These are phyloP conservation scores for Postia placenta DNA, from an alignment of 768 basidiomycete species.

Conservation along the genomic window DNA sequence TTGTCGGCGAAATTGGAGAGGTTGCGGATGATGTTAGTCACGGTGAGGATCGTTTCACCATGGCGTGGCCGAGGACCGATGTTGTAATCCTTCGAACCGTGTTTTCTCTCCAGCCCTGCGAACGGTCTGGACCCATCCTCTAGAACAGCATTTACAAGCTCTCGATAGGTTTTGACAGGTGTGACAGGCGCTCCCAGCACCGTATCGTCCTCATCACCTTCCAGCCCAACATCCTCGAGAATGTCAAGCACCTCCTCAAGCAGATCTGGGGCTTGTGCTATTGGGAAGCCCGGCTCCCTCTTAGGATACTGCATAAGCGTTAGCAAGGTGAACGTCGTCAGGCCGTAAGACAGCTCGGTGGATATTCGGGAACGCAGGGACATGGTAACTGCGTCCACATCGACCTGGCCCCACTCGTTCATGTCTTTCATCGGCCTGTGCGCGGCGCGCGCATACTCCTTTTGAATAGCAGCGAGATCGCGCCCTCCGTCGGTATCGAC, in stretches of 20 bases:
- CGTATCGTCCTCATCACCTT: constrained; percentile 36
- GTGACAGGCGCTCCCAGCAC: constrained; percentile 3
- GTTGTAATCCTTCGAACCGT: constrained; percentile 43
- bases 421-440: constrained; percentile 61
- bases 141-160: constrained; percentile 51
- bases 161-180: constrained; percentile 54
- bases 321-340: constrained; percentile 81
- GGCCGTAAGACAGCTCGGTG: constrained; percentile 81
- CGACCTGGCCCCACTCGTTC: constrained; percentile 83
- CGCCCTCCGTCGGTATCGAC: constrained; percentile 76
- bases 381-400: constrained; percentile 92
- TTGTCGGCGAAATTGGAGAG: constrained; percentile 75
- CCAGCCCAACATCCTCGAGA: constrained; percentile 77
- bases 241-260: constrained; percentile 85
- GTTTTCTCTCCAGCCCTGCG: constrained; percentile 42
- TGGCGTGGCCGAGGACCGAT: constrained; percentile 60
- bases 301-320: constrained; percentile 69
- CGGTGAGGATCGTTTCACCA: constrained; percentile 60
- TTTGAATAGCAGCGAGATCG: constrained; percentile 61
- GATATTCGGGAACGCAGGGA: constrained; percentile 81
- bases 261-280: constrained; percentile 71
- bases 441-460: constrained; percentile 47
- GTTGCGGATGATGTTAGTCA: constrained; percentile 82
- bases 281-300: constrained; percentile 58
- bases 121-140: constrained; percentile 58